Evolutionary conservation across 169 alveolate genomes (phyloP).

Genomic region (Cryptosporidium ryanae): DNA sequence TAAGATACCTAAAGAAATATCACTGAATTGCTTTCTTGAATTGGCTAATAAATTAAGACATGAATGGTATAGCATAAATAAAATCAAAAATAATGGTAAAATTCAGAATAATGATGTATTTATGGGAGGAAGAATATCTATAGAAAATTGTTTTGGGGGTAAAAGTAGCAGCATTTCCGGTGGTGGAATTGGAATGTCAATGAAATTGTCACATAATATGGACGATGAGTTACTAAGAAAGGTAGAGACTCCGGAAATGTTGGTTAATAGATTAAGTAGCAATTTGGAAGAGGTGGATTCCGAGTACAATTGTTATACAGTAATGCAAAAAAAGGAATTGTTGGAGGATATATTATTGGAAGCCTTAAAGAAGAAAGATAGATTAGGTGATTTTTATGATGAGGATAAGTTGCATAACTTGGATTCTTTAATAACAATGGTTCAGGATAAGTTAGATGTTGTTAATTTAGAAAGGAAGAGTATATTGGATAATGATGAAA

Average conservation of each 20-base stretch:
- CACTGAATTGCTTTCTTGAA: constrained; percentile 50
- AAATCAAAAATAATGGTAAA: not conserved
- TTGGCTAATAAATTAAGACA: constrained; percentile 50
- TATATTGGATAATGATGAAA: constrained; percentile 63
- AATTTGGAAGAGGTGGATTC: constrained; percentile 54
- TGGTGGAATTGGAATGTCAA: too few relatives aligned
- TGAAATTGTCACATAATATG: not conserved
- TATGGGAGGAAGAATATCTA: constrained; percentile 10
- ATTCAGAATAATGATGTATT: not conserved
- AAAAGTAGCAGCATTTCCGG: not conserved
- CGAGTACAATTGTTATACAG: constrained; percentile 46
- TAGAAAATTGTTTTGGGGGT: constrained; percentile 49
- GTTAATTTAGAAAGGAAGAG: constrained; percentile 61
- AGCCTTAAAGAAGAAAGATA: constrained; percentile 68
- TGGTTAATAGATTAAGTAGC: constrained; percentile 36
- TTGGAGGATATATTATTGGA: constrained; percentile 69
- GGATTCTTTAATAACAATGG: constrained; percentile 26
- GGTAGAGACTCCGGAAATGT: constrained; percentile 66
- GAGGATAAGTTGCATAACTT: constrained; percentile 14
- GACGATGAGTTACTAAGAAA: constrained; percentile 25
- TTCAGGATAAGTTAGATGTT: constrained; percentile 50
- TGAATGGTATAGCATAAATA: constrained; percentile 39
- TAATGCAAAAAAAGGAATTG: constrained; percentile 66
- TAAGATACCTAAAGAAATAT: constrained; percentile 47
- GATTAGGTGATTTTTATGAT: constrained; percentile 55